These are phyloP conservation scores for Cladorrhinum sp. DNA, from an alignment of 2,329 filamentous ascomycete genomes.

Conservation along the genomic window DNA sequence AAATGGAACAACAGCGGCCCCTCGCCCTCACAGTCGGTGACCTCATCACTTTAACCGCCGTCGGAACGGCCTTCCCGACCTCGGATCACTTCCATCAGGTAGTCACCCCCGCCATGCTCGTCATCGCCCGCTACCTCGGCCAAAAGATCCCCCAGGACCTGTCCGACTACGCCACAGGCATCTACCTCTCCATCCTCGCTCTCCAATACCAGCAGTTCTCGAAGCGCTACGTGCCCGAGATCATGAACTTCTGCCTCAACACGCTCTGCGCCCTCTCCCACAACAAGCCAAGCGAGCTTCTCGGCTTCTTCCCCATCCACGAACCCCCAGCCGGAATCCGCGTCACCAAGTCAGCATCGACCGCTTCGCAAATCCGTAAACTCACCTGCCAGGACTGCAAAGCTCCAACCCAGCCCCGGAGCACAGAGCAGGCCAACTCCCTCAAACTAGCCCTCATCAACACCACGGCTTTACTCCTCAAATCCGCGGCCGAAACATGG, in stretches of 20 bases:
- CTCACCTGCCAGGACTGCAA: conserved; percentile 60
- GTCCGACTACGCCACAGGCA: conserved; percentile 67
- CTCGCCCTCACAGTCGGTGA: conserved; percentile 64
- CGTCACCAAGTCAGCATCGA: conserved; percentile 41
- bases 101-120: conserved; percentile 81
- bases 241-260: conserved; percentile 77
- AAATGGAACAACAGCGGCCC: conserved; percentile 48
- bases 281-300: conserved; percentile 40
- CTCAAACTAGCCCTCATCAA: conserved; percentile 58
- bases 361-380: conserved; percentile 44
- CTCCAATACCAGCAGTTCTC: conserved; percentile 80
- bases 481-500: conserved; percentile 70
- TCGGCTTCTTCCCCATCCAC: conserved; percentile 61
- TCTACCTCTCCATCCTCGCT: conserved; percentile 74
- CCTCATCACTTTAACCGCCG: conserved; percentile 75
- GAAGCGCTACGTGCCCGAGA: conserved; percentile 85
- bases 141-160: conserved; percentile 67
- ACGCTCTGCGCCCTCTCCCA: conserved; percentile 68
- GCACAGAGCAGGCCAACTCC: conserved; percentile 32
- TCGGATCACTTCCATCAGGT: conserved; percentile 98
- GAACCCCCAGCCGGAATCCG: conserved; percentile 51
- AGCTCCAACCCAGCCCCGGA: conserved; percentile 18
- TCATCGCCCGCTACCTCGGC: conserved; percentile 79
- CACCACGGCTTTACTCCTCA: conserved; percentile 63
- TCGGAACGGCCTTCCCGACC: conserved; percentile 84